Evolutionary conservation across 805 yeast species (phyloP), one percentile per base, ranked within the genome.

Genomic region (Lipomyces chichibuensis): DNA sequence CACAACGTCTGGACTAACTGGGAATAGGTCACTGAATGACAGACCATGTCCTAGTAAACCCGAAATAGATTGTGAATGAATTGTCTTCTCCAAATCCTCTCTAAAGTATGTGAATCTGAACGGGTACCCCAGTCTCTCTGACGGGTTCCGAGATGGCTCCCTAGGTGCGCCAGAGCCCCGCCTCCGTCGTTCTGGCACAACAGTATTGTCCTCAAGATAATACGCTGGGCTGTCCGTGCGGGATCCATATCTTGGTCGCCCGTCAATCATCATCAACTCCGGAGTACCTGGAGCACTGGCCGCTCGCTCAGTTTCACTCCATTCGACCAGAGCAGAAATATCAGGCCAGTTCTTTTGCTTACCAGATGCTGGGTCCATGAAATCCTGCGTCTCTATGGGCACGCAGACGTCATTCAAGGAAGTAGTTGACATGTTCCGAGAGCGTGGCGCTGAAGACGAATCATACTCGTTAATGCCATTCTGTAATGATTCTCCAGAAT

Each of bases 391-490:
- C 69, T 88, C 92, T 51, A 92, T 82, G 0, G 97, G 97, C 77
- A 92, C 87, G 75, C 97, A 94, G 32, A 94, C 99, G 78, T 94
- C 99, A 75, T 89, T 93, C 66, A 94, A 79, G 0, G 97, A 90
- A 0, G 96, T 37, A 4, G 65, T 27, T n/a, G 70, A 67, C 52
- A 61, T 13, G 29, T 52, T 59, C n/a, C 70, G 62, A 2, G 68
- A 64, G 8, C 59, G 57, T 29, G 63, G 63, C 13, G 63, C 63
- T 14, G 65, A 43, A 27, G 60, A 43, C 20, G 57, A 39, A 7
- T 43, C 43, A 56, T 35, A 57, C 13, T 62, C 65, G 23, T 59
- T 37, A n/a, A 8, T 17, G 49, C 8, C 49, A 43, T 17, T 17
- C 49, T 43, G 49, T 8, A 39, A 32, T 11, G 57, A 27, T 33